Conservation (phyloP, 805 yeast species). For the Yamadazyma paraphyllophila region DNA sequence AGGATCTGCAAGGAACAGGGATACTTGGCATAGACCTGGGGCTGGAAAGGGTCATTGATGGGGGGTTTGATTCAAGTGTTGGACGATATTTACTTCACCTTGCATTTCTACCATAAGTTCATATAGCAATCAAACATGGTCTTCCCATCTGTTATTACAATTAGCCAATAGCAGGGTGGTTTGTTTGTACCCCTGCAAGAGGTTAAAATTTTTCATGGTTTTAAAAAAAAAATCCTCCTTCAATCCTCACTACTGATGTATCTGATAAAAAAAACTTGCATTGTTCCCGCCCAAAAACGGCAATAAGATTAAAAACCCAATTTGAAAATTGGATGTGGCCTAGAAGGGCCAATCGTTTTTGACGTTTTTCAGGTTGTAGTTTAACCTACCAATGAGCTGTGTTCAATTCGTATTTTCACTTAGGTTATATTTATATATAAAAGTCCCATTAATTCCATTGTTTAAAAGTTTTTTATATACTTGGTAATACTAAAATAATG, state of each 20-base stretch:
- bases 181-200: conserved; percentile 1
- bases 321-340: not conserved
- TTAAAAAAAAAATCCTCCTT: not conserved
- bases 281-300: not conserved
- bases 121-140: too few species aligned
- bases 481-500: conserved; percentile 1
- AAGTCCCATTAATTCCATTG: not conserved
- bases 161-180: not conserved
- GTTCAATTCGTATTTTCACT: not conserved
- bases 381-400: not conserved
- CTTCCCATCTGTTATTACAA: too few species aligned
- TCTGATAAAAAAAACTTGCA: conserved; percentile 7
- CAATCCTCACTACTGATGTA: conserved; percentile 3
- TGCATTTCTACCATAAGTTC: not conserved
- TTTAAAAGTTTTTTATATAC: not conserved
- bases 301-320: not conserved
- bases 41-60: not conserved
- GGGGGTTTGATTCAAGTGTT: not conserved
- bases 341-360: not conserved
- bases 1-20: not conserved
- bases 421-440: not conserved
- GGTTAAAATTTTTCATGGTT: not conserved
- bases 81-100: not conserved
- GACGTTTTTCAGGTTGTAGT: not conserved
- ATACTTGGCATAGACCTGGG: not conserved